Conservation (phyloP, 1,139 yeast genomes). For the Hyphopichia wangnamkhiaoensis region DNA sequence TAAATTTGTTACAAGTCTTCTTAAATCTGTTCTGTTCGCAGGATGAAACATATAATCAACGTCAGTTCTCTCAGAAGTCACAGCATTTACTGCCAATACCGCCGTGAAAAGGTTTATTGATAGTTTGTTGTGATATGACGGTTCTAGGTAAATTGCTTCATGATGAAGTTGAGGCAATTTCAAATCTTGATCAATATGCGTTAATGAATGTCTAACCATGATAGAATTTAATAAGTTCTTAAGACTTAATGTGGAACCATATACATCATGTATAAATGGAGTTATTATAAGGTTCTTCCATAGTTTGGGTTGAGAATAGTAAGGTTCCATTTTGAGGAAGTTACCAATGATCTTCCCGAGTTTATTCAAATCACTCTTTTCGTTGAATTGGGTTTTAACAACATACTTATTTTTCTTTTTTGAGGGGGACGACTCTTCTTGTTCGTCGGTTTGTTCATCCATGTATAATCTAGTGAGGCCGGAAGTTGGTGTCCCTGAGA, state of each 20-base stretch:
- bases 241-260: constrained; percentile 44
- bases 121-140: constrained; percentile 60
- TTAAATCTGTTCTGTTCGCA: constrained; percentile 51
- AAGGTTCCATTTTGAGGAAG: constrained; percentile 62
- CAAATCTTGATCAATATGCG: constrained; percentile 56
- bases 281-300: constrained; percentile 51
- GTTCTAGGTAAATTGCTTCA: constrained; percentile 55
- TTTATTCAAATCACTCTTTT: constrained; percentile 50
- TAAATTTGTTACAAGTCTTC: constrained; percentile 58
- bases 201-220: constrained; percentile 55
- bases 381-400: constrained; percentile 37
- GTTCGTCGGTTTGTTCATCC: constrained; percentile 38
- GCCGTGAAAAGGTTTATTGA: constrained; percentile 65
- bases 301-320: constrained; percentile 43
- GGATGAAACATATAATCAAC: constrained; percentile 73
- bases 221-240: constrained; percentile 43
- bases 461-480: constrained; percentile 63
- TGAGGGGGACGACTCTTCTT: constrained; percentile 15
- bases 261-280: constrained; percentile 42
- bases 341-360: constrained; percentile 54
- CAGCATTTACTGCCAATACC: constrained; percentile 71
- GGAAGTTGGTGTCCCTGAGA: constrained; percentile 74
- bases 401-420: constrained; percentile 39
- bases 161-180: constrained; percentile 61
- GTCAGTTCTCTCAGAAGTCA: constrained; percentile 67